Evolutionary conservation across 179 eudicot species (phyloP).

Genomic region (Vitellaria paradoxa): DNA sequence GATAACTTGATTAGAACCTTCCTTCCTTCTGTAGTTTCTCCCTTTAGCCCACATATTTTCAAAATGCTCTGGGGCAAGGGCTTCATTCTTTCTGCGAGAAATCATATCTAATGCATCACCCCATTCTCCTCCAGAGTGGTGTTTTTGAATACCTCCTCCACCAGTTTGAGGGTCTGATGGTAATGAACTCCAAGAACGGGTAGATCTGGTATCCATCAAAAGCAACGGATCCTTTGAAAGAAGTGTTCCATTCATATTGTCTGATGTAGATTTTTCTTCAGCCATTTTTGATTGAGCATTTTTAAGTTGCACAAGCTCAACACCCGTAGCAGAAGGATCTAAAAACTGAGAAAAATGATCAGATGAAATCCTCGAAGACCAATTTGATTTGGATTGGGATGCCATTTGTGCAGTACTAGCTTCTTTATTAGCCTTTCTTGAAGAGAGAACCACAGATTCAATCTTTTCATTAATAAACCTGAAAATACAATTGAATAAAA

Average conservation of each 20-base stretch:
- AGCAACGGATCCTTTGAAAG: slow-evolving; percentile 84
- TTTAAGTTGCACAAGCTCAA: slow-evolving; percentile 80
- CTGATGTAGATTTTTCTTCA: slow-evolving; percentile 30
- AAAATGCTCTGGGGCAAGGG: slow-evolving; percentile 89
- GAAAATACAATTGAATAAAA: slow-evolving; percentile 24
- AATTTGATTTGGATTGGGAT: slow-evolving; percentile 40
- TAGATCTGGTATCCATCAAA: slow-evolving; percentile 62
- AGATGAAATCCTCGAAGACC: slow-evolving; percentile 40
- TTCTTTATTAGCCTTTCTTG: slow-evolving; percentile 53
- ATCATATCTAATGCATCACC: slow-evolving; percentile 70
- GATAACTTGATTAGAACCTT: slow-evolving; percentile 21
- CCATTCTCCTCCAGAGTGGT: slow-evolving; percentile 78
- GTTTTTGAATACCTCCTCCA: slow-evolving; percentile 44
- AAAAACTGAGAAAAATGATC: slow-evolving; percentile 57
- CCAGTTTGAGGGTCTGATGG: slow-evolving; percentile 36
- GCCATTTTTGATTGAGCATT: slow-evolving; percentile 37
- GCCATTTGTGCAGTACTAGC: slow-evolving; percentile 31
- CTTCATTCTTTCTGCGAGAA: slow-evolving; percentile 69
- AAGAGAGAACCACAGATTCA: slow-evolving; percentile 63
- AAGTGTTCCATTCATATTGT: slow-evolving; percentile 32
- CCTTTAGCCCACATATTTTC: slow-evolving; percentile 99
- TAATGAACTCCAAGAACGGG: slow-evolving; percentile 70
- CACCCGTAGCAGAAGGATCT: slow-evolving; percentile 87
- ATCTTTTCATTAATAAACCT: slow-evolving; percentile 98
- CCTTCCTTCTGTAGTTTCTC: slow-evolving; percentile 57